Percentiles rank a stretch among this genome's conserved stretches.
Evolutionary conservation across 306 rosid species (phyloP).

Genomic region (Rosa chinensis): DNA sequence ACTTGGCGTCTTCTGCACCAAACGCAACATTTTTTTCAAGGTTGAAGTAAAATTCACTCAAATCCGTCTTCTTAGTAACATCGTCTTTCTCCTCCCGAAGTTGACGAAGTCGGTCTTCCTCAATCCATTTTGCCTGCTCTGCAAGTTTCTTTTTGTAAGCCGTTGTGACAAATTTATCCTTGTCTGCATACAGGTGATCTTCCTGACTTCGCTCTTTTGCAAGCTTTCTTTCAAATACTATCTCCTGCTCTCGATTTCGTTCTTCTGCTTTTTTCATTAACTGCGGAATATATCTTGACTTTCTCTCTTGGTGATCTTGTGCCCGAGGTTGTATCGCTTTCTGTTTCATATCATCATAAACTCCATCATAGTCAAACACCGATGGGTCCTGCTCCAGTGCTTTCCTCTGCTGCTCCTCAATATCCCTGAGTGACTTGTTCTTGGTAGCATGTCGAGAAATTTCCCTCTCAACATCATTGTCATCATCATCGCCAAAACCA

Average conservation of each 20-base stretch:
- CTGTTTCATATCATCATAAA: constrained; percentile 82
- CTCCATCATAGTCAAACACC: constrained; percentile 77
- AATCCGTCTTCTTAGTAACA: constrained; percentile 89
- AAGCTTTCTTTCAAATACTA: constrained; percentile 78
- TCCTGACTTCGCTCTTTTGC: constrained; percentile 88
- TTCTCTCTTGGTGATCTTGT: constrained; percentile 74
- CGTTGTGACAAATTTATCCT: constrained; percentile 78
- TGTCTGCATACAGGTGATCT: constrained; percentile 74
- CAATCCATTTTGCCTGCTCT: constrained; percentile 72
- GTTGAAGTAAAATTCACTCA: constrained; percentile 76
- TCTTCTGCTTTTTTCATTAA: constrained; percentile 63
- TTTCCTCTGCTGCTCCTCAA: constrained; percentile 81
- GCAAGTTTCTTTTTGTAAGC: constrained; percentile 89
- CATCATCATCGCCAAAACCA: constrained; percentile 64
- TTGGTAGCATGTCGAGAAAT: constrained; percentile 83
- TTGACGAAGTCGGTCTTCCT: constrained; percentile 70
- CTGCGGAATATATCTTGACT: constrained; percentile 71
- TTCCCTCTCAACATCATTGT: constrained; percentile 72
- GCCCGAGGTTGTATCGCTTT: constrained; percentile 53
- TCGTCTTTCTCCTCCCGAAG: constrained; percentile 81
- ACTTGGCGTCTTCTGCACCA: constrained; percentile 54
- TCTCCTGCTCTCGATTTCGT: constrained; percentile 63
- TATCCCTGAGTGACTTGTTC: constrained; percentile 75
- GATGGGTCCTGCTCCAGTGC: constrained; percentile 87
- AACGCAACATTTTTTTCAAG: constrained; percentile 78